A percentile compares a stretch with the other conserved stretches of the same genome.
Conservation (phyloP, 805 yeast genomes). For the Pichia ethanolica region DNA sequence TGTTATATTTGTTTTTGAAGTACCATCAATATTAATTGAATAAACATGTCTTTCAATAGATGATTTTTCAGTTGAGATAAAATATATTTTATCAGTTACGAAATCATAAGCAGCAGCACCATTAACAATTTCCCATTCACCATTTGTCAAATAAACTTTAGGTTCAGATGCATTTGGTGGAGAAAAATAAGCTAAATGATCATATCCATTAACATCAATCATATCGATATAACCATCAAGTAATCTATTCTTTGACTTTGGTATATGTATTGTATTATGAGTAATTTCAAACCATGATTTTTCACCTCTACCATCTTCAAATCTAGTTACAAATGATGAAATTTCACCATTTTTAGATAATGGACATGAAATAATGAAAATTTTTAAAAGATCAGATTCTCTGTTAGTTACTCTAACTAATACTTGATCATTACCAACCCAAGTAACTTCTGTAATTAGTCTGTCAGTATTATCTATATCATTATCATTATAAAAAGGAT, state of each 20-base stretch:
- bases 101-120: conserved; percentile 61
- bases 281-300: conserved; percentile 76
- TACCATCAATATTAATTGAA: conserved; percentile 50
- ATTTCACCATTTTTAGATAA: conserved; percentile 11
- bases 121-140: conserved; percentile 85
- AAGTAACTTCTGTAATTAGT: conserved; percentile 59
- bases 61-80: conserved; percentile 65
- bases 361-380: conserved; percentile 44
- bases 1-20: conserved; percentile 39
- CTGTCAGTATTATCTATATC: conserved; percentile 35
- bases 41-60: conserved; percentile 82
- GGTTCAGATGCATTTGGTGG: conserved; percentile 58
- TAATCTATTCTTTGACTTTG: conserved; percentile 40
- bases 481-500: conserved; percentile 35
- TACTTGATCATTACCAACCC: conserved; percentile 54
- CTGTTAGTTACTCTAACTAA: conserved; percentile 57
- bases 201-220: conserved; percentile 49
- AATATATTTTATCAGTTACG: conserved; percentile 48
- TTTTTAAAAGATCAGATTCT: conserved; percentile 56
- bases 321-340: conserved; percentile 37
- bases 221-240: conserved; percentile 79
- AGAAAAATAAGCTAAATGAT: conserved; percentile 78
- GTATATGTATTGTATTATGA: conserved; percentile 53
- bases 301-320: conserved; percentile 35
- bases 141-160: conserved; percentile 49